phyloP scores from a whole-genome alignment of 129 eudicot genomes.

The Logfia minima region DNA sequence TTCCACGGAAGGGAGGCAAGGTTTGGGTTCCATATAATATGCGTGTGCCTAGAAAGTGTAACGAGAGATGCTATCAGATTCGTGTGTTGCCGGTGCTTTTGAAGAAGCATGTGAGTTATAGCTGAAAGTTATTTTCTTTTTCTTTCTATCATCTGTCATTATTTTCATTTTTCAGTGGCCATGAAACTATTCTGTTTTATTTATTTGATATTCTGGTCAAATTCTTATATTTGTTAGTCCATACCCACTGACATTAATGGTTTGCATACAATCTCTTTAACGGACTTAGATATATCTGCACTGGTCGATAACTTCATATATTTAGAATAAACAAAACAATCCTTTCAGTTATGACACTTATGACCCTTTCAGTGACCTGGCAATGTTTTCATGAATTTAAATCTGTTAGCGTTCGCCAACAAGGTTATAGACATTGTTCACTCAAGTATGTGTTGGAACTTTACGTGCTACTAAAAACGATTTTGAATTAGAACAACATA shows the following conservation, averaged over 20 bases:
- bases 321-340: neutral
- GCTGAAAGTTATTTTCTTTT: constrained; percentile 5
- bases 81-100: constrained; percentile 78
- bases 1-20: constrained; percentile 66
- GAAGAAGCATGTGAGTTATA: constrained; percentile 73
- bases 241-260: neutral
- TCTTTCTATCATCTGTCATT: constrained; percentile 4
- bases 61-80: constrained; percentile 65
- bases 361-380: neutral
- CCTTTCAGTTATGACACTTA: neutral
- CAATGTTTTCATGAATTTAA: neutral
- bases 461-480: neutral
- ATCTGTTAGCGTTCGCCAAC: neutral
- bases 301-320: constrained; percentile 4
- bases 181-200: neutral
- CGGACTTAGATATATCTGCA: neutral
- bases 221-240: neutral
- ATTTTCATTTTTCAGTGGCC: neutral
- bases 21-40: constrained; percentile 63
- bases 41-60: constrained; percentile 98
- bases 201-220: neutral
- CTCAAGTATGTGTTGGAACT: neutral
- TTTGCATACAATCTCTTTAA: neutral
- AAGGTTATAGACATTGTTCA: neutral
- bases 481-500: neutral